These are phyloP conservation scores for Yamadazyma nakazawae DNA, from an alignment of 805 yeast genomes.

Conservation along the genomic window DNA sequence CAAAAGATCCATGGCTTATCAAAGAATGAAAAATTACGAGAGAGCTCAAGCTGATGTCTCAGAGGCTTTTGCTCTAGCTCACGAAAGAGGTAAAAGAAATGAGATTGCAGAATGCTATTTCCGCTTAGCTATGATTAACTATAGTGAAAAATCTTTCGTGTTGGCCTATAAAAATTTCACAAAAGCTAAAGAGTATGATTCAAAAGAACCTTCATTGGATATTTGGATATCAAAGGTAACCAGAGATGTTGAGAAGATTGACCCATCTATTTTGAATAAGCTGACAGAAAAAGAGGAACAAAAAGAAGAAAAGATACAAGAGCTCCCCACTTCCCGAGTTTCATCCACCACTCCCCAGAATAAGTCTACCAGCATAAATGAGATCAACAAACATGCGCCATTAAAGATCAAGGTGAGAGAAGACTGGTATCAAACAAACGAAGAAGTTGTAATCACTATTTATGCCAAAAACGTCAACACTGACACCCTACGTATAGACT, in stretches of 20 bases:
- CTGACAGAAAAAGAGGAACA: not conserved
- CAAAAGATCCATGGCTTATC: slow-evolving; percentile 49
- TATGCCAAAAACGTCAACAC: slow-evolving; percentile 65
- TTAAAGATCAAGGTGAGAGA: slow-evolving; percentile 34
- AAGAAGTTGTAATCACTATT: slow-evolving; percentile 59
- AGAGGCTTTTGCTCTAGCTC: slow-evolving; percentile 45
- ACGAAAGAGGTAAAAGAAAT: slow-evolving; percentile 41
- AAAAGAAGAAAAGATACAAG: not conserved
- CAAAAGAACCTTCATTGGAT: slow-evolving; percentile 44
- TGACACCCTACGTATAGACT: slow-evolving; percentile 42
- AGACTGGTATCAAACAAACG: slow-evolving; percentile 60
- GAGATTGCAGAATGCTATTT: slow-evolving; percentile 49
- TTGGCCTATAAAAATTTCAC: slow-evolving; percentile 41
- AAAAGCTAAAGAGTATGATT: slow-evolving; percentile 40
- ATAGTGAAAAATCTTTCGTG: slow-evolving; percentile 38
- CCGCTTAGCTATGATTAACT: slow-evolving; percentile 46
- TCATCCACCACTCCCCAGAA: not conserved
- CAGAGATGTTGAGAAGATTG: slow-evolving; percentile 18
- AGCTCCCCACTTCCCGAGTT: not conserved
- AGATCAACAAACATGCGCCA: slow-evolving; percentile 40
- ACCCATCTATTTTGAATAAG: not conserved
- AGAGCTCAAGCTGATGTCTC: slow-evolving; percentile 46
- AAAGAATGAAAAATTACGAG: slow-evolving; percentile 46
- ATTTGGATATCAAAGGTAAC: slow-evolving; percentile 45
- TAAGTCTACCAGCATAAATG: slow-evolving; percentile 25